These are phyloP conservation scores for Sarcodon aspratus DNA, from an alignment of 768 basidiomycete genomes.

Conservation along the genomic window DNA sequence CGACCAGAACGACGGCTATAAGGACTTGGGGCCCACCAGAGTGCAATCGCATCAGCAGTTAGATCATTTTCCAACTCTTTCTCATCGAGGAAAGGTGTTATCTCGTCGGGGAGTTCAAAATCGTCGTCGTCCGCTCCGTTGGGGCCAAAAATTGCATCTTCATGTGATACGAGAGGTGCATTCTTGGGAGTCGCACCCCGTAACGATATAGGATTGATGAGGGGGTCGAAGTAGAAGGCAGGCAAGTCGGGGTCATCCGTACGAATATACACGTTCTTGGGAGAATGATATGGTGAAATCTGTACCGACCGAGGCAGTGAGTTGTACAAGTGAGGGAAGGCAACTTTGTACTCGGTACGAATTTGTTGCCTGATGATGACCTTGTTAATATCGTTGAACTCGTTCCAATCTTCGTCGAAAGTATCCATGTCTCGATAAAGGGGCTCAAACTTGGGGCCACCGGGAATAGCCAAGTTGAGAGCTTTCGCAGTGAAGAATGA, in stretches of 20 bases:
- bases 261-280: constrained; percentile 98
- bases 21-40: constrained; percentile 98
- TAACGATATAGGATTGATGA: constrained; percentile 94
- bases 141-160: constrained; percentile 86
- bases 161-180: constrained; percentile 71
- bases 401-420: constrained; percentile 99
- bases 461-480: constrained; percentile 92
- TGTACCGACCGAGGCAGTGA: constrained; percentile 91
- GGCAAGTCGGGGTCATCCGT: constrained; percentile 99
- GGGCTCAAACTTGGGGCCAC: constrained; percentile 98
- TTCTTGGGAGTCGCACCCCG: constrained; percentile 83
- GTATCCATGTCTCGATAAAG: constrained; percentile 94
- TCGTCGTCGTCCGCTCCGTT: constrained; percentile 79
- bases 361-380: constrained; percentile 99
- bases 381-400: constrained; percentile 99
- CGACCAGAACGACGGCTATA: constrained; percentile 87
- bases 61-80: constrained; percentile 79
- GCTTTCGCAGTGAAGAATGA: constrained; percentile 98
- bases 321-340: constrained; percentile 98
- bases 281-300: constrained; percentile 83
- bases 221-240: constrained; percentile 97
- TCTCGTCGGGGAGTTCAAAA: constrained; percentile 70
- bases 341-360: constrained; percentile 97
- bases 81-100: constrained; percentile 73
- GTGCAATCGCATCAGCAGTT: constrained; percentile 91